Evolutionary conservation across 116 monocot species (phyloP).

Genomic region (Dioscorea cayenensis): DNA sequence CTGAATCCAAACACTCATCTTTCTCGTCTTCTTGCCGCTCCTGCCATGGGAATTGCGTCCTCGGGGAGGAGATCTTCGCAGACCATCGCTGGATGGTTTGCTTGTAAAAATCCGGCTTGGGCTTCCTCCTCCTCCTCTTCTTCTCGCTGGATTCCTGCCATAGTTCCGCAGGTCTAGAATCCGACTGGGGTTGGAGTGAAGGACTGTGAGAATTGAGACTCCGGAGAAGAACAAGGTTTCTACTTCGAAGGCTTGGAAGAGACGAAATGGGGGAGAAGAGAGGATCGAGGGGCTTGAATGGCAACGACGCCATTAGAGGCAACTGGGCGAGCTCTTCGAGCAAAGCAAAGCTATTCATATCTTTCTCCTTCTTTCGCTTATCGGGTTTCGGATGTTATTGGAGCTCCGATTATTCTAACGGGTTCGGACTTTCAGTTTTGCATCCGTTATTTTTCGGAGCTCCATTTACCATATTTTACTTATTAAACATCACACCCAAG

Average conservation of each 20-base stretch:
- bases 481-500: too few species aligned
- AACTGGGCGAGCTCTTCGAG: constrained; percentile 7
- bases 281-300: background rate
- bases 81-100: constrained; percentile 75
- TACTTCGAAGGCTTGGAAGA: background rate
- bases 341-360: constrained; percentile 21
- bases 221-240: background rate
- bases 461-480: too few species aligned
- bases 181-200: background rate
- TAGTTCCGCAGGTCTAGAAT: background rate
- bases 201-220: background rate
- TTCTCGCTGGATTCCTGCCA: background rate
- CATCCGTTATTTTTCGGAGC: too few species aligned
- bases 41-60: constrained; percentile 72
- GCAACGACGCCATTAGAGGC: background rate
- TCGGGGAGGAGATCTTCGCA: constrained; percentile 38
- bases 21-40: constrained; percentile 14
- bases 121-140: constrained; percentile 54
- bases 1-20: background rate
- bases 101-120: constrained; percentile 54
- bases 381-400: too few species aligned
- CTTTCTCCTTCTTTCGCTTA: constrained; percentile 20
- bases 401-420: too few species aligned
- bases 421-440: too few species aligned
- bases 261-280: background rate